Evolutionary conservation across 2,329 filamentous ascomycete genomes (phyloP), one percentile per base, ranked within the genome.

Genomic region (Alternaria angustiovoidea): DNA sequence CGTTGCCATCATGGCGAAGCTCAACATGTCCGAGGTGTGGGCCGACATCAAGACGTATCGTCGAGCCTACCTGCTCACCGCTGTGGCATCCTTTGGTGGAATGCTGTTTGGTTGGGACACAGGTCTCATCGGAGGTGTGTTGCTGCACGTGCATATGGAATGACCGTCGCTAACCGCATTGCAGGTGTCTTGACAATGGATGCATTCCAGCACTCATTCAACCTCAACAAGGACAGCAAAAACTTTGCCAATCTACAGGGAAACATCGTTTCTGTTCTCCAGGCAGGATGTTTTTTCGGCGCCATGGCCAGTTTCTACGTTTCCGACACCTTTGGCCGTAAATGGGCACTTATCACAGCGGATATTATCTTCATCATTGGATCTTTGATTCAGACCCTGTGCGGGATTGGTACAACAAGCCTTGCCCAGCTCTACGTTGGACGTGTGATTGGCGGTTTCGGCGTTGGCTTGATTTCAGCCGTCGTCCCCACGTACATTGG

Each of bases 251-350:
- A 78, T 34, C 65, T 82, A 4, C 78, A 80, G 46, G 80, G 80
- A 20, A 81, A 81, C 62, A 81, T 82, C 39, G 80, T 81, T 0
- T 80, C 79, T 6, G 79, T 81, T 0, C 73, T 82, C 2, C 80
- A 81, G 60, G 79, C 78, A 1, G 80, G 80, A 16, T 82, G 80
- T 60, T 82, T 82, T 63, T 80, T 81, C 54, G 80, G 80, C n/a
- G 80, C 80, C 1, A 66, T 79, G 53, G 69, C 77, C 2, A 79
- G 75, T 6, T 81, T 81, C 66, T 81, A 80, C 58, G 63, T 81
- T 46, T 78, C 75, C 49, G 78, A 82, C 51, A 79, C 73, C 2
- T 78, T 80, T 54, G 80, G 80, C 0, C 74, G 80, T 4, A 81
- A 80, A 58, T 68, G 57, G 59, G 78, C 80, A 1, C 64, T 81